Percentiles rank a stretch among this genome's conserved stretches.
These are phyloP conservation scores for Carpinus viminea DNA, from an alignment of 306 rosid genomes.

Conservation along the genomic window DNA sequence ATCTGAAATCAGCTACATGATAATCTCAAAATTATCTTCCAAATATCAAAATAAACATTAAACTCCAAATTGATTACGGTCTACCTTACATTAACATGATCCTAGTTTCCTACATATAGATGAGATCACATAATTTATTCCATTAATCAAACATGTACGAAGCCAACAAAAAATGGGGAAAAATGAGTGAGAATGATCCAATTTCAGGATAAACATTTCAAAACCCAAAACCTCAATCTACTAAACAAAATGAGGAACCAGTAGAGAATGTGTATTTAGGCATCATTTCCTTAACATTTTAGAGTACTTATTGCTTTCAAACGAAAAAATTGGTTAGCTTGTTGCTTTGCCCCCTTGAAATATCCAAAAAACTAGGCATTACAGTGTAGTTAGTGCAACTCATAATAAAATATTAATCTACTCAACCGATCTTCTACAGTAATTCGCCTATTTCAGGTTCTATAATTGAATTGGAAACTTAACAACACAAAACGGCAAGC, in stretches of 20 bases:
- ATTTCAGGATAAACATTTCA: not conserved
- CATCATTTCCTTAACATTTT: not conserved
- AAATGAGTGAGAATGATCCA: not conserved
- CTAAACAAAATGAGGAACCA: not conserved
- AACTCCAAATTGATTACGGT: not conserved
- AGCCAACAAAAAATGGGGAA: not conserved
- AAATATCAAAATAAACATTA: not conserved
- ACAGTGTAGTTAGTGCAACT: not conserved
- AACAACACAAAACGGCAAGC: slow-evolving; percentile 10
- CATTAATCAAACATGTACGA: not conserved
- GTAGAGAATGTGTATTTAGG: not conserved
- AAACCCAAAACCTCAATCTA: not conserved
- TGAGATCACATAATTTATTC: too few relatives aligned
- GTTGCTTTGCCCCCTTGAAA: not conserved
- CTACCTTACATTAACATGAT: not conserved
- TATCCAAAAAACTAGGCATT: slow-evolving; percentile 6
- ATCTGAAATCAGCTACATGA: slow-evolving; percentile 6
- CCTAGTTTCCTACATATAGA: not conserved
- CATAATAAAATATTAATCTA: slow-evolving; percentile 11
- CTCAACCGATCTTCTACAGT: not conserved
- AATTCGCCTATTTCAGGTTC: slow-evolving; percentile 2
- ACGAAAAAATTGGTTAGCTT: not conserved
- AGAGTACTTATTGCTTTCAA: not conserved
- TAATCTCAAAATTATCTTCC: not conserved
- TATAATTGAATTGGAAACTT: slow-evolving; percentile 3